Percentiles rank a stretch among this genome's conserved stretches.
These are phyloP conservation scores for Gossypium sturtianum DNA, from an alignment of 345 rosid species.

Conservation along the genomic window DNA sequence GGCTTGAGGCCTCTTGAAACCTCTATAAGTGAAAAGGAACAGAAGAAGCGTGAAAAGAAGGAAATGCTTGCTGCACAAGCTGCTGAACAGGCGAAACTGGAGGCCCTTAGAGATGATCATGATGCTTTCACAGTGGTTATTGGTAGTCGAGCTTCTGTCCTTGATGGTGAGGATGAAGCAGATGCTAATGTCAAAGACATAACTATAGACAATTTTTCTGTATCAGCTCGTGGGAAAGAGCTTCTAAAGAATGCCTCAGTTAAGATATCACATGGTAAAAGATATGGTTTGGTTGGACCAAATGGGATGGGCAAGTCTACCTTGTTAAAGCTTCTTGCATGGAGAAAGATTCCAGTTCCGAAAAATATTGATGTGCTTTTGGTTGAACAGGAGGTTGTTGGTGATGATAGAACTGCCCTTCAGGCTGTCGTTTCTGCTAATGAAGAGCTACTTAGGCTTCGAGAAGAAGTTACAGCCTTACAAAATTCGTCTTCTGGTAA, in stretches of 20 bases:
- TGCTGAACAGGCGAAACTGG: constrained; percentile 53
- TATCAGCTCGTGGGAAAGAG: constrained; percentile 89
- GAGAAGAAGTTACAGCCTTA: constrained; percentile 60
- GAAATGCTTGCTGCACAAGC: constrained; percentile 51
- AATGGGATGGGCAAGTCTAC: constrained; percentile 98
- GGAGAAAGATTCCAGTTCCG: constrained; percentile 97
- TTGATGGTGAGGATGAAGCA: constrained; percentile 82
- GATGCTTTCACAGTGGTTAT: constrained; percentile 95
- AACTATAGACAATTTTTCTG: constrained; percentile 77
- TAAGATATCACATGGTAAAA: constrained; percentile 90
- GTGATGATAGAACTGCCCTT: constrained; percentile 79
- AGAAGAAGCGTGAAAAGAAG: constrained; percentile 78
- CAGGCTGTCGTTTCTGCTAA: constrained; percentile 88
- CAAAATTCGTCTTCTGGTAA: constrained; percentile 38
- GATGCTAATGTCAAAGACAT: constrained; percentile 94
- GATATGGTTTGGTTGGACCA: constrained; percentile 94
- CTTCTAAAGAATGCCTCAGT: constrained; percentile 82
- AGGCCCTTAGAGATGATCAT: constrained; percentile 84
- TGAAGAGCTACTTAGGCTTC: constrained; percentile 64
- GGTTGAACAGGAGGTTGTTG: constrained; percentile 91
- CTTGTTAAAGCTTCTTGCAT: constrained; percentile 80
- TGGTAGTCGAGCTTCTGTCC: constrained; percentile 78
- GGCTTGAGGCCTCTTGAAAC: constrained; percentile 48
- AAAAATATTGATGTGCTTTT: constrained; percentile 90
- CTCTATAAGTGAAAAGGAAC: constrained; percentile 60